A percentile compares a stretch with the other conserved stretches of the same genome.
Evolutionary conservation across 78 protist species (phyloP).

Genomic region (Neovahlkampfia damariscottae): DNA sequence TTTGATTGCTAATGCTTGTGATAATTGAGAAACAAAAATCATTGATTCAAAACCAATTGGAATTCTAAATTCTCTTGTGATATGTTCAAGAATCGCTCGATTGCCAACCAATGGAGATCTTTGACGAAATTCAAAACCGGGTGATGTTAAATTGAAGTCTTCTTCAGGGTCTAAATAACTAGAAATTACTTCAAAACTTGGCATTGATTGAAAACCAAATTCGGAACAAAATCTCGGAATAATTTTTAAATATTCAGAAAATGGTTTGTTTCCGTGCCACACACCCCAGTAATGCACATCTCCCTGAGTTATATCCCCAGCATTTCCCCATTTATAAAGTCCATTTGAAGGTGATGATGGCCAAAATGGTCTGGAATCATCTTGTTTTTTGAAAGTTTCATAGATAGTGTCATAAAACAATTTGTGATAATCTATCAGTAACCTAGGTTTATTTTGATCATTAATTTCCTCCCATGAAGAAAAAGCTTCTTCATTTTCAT

Average conservation of each 20-base stretch:
- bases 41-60: neutral
- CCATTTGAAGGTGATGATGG: conserved; percentile 62
- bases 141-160: neutral
- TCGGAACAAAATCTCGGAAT: conserved; percentile 60
- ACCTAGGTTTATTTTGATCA: conserved; percentile 1
- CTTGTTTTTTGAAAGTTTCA: neutral
- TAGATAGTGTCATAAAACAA: conserved; percentile 44
- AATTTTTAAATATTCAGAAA: conserved; percentile 12
- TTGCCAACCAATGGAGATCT: neutral
- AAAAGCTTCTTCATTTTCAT: conserved; percentile 64
- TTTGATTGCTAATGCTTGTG: conserved; percentile 28
- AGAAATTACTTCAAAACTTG: conserved; percentile 5
- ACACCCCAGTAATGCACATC: conserved; percentile 41
- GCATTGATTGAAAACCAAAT: conserved; percentile 66
- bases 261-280: no score
- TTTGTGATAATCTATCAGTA: conserved; percentile 34
- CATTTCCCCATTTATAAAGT: conserved; percentile 24
- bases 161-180: neutral
- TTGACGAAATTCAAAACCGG: conserved; percentile 1
- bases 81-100: neutral
- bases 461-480: conserved; percentile 20
- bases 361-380: conserved; percentile 48
- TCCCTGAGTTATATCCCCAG: conserved; percentile 37
- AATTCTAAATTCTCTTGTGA: neutral
- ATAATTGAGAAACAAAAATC: conserved; percentile 19